These are phyloP conservation scores for Quercus mongolica DNA, from an alignment of 306 rosid species.

Conservation along the genomic window DNA sequence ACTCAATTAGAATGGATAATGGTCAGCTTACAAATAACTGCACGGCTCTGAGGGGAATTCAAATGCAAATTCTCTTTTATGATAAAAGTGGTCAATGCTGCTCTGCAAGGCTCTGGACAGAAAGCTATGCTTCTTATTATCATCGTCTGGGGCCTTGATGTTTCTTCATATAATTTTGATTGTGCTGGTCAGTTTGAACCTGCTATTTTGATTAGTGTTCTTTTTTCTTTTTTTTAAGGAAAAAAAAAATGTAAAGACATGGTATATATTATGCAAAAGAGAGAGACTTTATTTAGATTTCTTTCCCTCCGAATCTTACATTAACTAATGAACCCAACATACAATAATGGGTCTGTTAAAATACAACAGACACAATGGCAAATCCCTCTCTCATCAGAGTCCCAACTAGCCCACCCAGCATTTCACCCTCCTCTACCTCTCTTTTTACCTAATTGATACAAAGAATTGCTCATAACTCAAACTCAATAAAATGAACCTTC, in stretches of 20 bases:
- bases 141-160: too few relatives aligned
- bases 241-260: not conserved
- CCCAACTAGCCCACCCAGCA: slow-evolving; percentile 1
- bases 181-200: too few relatives aligned
- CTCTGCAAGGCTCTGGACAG: too few relatives aligned
- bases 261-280: not conserved
- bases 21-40: too few relatives aligned
- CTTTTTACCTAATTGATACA: not conserved
- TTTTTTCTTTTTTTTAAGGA: not conserved
- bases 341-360: not conserved
- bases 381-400: not conserved
- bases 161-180: too few relatives aligned
- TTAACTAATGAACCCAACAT: not conserved
- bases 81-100: too few relatives aligned
- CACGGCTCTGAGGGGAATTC: too few relatives aligned
- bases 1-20: too few relatives aligned
- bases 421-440: not conserved
- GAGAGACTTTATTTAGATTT: not conserved
- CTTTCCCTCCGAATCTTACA: not conserved
- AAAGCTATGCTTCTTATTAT: too few relatives aligned
- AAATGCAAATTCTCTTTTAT: too few relatives aligned
- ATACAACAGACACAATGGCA: not conserved
- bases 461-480: slow-evolving; percentile 40
- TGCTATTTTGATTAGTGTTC: too few relatives aligned
- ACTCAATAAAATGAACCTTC: slow-evolving; percentile 45